Base-by-base conservation (phyloP, 176 grass and related monocot species). In the Cymbopogon citratus region DNA sequence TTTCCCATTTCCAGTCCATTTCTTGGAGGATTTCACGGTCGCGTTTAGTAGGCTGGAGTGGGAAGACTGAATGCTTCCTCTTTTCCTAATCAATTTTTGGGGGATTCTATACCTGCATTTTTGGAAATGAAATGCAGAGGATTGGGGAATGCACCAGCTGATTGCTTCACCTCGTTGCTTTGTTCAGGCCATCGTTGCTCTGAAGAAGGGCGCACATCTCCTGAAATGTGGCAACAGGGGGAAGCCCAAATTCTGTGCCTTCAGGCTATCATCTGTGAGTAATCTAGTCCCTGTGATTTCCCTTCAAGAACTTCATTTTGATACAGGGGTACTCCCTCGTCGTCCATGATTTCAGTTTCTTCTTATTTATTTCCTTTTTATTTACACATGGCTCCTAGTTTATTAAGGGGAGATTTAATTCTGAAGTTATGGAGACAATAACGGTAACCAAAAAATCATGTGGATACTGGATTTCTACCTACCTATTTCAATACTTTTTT, bases 261-360 rank as follows among this genome's bases (percentile, higher is more conserved):
- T 89, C 87, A 81, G 83, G 21, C 77, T 89, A 4, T 89, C 87
- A 77, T 76, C 82, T 49, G 90, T 88, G 74, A 84, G 82, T 88
- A 46, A 48, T 73, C 24, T 62, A 12, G 3, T 29, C 1, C 16
- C 36, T 61, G 40, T 36, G 67, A 25, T 44, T 44, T 70, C 25
- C 60, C 60, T 43, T 65, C 62, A 33, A 7, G 5, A 44, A 7
- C n/a, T n/a, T n/a, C n/a, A n/a, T n/a, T 69, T n/a, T 14, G 38
- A 40, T 69, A 16, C 23, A 25, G 13, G 19, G 15, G 23, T 46
- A 40, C 69, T 15, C 66, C 41, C 56, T 23, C 79, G 40, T 21
- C 36, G 38, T 65, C 46, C 6, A 40, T n/a, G 21, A n/a, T 71
- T 64, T 7, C 2, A 59, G n/a, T 59, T 59, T 25, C 56, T 24